Base-by-base conservation (phyloP, 495 filamentous ascomycete species). In the Penicillium salamii region DNA sequence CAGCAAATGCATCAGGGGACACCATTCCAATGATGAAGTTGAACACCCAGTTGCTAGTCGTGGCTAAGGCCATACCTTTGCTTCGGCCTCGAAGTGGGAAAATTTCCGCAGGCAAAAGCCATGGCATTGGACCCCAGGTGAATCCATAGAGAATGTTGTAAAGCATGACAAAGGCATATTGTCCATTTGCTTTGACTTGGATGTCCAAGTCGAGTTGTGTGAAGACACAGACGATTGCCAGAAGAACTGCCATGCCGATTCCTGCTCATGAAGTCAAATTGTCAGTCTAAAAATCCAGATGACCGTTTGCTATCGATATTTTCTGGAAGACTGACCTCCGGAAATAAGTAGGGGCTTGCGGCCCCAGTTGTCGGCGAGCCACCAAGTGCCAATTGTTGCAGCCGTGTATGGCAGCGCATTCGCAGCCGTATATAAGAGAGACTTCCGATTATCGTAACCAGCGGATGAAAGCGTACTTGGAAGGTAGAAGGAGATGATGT, bases 11-110 rank as follows among this genome's bases (percentile, higher is more conserved):
- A 57, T 83, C 79, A 0, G 86, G 85, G 0, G 86, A 86, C 54
- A 88, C 82, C 72, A 88, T 85, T 1, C 80, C 78, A 41, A 90
- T 79, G 42, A 89, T 59, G 66, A 89, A 91, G 59, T 90, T 91
- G 79, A 82, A 90, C 38, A 82, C 69, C 88, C 88, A 91, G 63
- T 90, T 91, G 32, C 77, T 78, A 4, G 82, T 78, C 0, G 88
- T 90, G 4, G 83, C 82, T 9, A 88, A 52, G 9, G 81, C 84
- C 80, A 88, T 87, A 26, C 74, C 79, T 18, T 80, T 78, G 9
- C 82, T 82, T 14, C 86, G 78, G 49, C 86, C 86, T 15, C 80
- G 73, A 24, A 80, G 74, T 14, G 87, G 87, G 64, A 85, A 91
- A 50, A 90, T 79, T 66, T 91, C 88, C 8, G 82, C 84, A 6